phyloP scores from a whole-genome alignment of 1,284 basidiomycete genomes.

The Puccinia novopanici region DNA sequence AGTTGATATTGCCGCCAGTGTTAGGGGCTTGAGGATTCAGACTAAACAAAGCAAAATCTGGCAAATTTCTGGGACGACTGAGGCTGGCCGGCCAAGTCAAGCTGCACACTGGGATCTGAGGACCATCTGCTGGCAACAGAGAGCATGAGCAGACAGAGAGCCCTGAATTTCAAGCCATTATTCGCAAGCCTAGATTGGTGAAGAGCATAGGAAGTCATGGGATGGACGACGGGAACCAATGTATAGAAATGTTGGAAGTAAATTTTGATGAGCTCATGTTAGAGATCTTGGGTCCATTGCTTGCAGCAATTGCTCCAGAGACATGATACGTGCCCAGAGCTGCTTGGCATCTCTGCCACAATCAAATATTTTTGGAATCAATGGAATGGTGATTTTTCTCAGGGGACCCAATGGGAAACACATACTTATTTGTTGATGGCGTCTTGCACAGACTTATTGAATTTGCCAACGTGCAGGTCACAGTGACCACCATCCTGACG shows the following conservation, averaged over 20 bases:
- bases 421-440: slow-evolving; percentile 34
- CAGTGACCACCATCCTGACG: slow-evolving; percentile 9
- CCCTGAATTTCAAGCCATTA: too few species aligned
- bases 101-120: slow-evolving; percentile 66
- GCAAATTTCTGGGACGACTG: slow-evolving; percentile 20
- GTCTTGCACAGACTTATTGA: slow-evolving; percentile 34
- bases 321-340: slow-evolving; percentile 32
- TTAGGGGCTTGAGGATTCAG: background rate
- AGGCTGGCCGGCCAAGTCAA: slow-evolving; percentile 11
- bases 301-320: slow-evolving; percentile 31
- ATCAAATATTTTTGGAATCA: background rate
- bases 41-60: slow-evolving; percentile 9
- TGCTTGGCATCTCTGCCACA: slow-evolving; percentile 39
- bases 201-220: slow-evolving; percentile 70
- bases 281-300: slow-evolving; percentile 63
- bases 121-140: slow-evolving; percentile 71
- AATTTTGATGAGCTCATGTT: slow-evolving; percentile 67
- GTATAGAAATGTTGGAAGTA: slow-evolving; percentile 71
- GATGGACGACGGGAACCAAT: slow-evolving; percentile 73
- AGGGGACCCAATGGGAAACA: background rate
- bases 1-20: background rate
- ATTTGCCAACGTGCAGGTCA: slow-evolving; percentile 36
- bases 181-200: slow-evolving; percentile 67
- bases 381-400: background rate
- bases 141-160: too few species aligned